Percentiles rank a stretch among this genome's conserved stretches.
phyloP scores from a whole-genome alignment of 106 monocot genomes.

The Agapanthus africanus region DNA sequence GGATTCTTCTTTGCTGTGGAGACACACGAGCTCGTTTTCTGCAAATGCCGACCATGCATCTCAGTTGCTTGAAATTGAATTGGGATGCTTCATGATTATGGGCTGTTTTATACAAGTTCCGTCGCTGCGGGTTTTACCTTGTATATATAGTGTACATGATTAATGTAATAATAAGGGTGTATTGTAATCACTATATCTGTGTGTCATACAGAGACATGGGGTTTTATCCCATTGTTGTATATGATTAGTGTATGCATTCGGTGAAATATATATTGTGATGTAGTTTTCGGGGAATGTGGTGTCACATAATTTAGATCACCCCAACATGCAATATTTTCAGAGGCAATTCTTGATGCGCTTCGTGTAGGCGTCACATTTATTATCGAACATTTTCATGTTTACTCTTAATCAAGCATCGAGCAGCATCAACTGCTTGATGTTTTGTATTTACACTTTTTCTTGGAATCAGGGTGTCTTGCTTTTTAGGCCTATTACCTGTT shows the following conservation, averaged over 20 bases:
- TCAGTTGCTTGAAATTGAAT: neutral
- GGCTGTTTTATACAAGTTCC: neutral
- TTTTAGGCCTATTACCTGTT: too few species aligned
- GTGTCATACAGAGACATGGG: neutral
- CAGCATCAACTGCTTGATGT: too few species aligned
- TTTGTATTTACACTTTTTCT: too few species aligned
- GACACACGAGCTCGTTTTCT: neutral
- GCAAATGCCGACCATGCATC: neutral
- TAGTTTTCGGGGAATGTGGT: neutral
- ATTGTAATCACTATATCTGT: neutral
- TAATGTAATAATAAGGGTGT: neutral
- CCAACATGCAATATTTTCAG: too few species aligned
- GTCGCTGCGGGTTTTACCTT: neutral
- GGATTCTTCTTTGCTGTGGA: neutral
- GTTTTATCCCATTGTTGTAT: constrained; percentile 10
- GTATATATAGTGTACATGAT: constrained; percentile 8
- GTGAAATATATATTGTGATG: neutral
- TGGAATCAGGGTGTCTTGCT: too few species aligned
- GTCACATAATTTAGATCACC: too few species aligned
- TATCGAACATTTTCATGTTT: too few species aligned
- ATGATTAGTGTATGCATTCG: neutral
- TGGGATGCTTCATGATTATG: neutral
- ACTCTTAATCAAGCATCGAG: too few species aligned
- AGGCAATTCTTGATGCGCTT: too few species aligned
- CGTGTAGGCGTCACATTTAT: too few species aligned